Evolutionary conservation across 805 yeast species (phyloP).

Genomic region (Myxozyma geophila): DNA sequence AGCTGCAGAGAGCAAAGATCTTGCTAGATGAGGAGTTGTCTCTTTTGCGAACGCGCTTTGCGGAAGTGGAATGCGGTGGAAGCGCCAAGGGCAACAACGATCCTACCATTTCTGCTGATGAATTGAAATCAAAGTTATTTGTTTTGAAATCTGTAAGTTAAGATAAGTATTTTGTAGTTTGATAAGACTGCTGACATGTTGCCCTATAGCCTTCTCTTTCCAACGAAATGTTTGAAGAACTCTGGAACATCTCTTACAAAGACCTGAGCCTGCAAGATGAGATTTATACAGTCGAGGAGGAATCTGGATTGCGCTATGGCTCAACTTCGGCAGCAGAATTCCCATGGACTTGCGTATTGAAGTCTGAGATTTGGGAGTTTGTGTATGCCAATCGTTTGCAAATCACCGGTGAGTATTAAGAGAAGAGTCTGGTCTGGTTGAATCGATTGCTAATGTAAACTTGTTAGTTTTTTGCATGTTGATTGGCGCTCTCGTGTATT

Average conservation of each 20-base stretch:
- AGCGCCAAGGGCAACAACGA: slow-evolving; percentile 12
- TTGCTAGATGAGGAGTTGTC: slow-evolving; percentile 70
- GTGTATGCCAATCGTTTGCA: slow-evolving; percentile 4
- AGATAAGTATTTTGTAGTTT: not conserved
- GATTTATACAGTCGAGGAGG: slow-evolving; percentile 15
- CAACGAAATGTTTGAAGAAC: slow-evolving; percentile 49
- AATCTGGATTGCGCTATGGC: slow-evolving; percentile 11
- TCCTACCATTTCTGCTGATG: slow-evolving; percentile 25
- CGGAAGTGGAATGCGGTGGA: slow-evolving; percentile 58
- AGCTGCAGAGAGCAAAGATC: slow-evolving; percentile 66
- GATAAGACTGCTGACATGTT: slow-evolving; percentile 4
- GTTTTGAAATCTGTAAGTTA: slow-evolving; percentile 21
- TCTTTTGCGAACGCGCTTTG: slow-evolving; percentile 69
- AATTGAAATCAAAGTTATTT: slow-evolving; percentile 35
- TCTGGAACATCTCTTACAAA: slow-evolving; percentile 40
- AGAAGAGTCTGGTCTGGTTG: no score
- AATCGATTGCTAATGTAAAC: not conserved
- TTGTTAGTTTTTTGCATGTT: not conserved
- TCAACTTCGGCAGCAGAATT: slow-evolving; percentile 22
- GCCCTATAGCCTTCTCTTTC: slow-evolving; percentile 44
- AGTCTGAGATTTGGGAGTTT: slow-evolving; percentile 10
- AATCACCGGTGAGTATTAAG: not conserved
- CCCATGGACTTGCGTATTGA: slow-evolving; percentile 24
- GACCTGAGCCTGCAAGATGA: slow-evolving; percentile 25
- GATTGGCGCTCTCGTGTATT: not conserved